Conservation (phyloP, 768 basidiomycete genomes). For the Brasilioporus rufonigricans region DNA sequence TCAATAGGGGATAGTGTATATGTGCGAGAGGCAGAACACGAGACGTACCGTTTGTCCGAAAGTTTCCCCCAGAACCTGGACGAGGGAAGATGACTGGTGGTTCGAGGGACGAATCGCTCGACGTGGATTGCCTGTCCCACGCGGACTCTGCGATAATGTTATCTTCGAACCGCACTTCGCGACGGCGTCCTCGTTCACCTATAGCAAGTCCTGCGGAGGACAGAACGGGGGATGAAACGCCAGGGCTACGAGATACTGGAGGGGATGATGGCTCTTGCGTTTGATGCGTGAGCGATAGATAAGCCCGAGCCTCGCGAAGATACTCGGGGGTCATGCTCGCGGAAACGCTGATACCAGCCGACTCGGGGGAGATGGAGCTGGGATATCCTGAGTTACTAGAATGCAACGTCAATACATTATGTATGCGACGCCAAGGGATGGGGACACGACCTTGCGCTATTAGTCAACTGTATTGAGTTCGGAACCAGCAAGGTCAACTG, state of each 20-base stretch:
- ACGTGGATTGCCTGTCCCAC: slow-evolving; percentile 32
- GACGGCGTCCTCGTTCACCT: slow-evolving; percentile 28
- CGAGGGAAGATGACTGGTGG: slow-evolving; percentile 19
- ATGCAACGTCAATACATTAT: slow-evolving; percentile 2
- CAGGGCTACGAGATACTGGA: slow-evolving; percentile 19
- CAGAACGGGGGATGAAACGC: slow-evolving; percentile 26
- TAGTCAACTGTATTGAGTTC: slow-evolving; percentile 7
- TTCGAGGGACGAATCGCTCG: slow-evolving; percentile 30
- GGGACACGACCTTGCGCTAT: slow-evolving; percentile 15
- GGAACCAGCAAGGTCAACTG: slow-evolving; percentile 31
- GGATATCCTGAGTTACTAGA: slow-evolving; percentile 25
- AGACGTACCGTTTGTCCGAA: slow-evolving; percentile 23
- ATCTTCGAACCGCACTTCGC: slow-evolving; percentile 34
- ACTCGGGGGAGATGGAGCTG: slow-evolving; percentile 34
- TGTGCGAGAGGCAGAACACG: background rate
- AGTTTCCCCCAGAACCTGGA: slow-evolving; percentile 1
- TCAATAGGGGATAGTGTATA: background rate
- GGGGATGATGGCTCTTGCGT: slow-evolving; percentile 10
- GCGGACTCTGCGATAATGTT: slow-evolving; percentile 29
- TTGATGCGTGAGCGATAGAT: slow-evolving; percentile 30
- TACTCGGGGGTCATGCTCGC: slow-evolving; percentile 34
- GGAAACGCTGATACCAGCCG: slow-evolving; percentile 30
- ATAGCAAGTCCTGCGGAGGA: slow-evolving; percentile 31
- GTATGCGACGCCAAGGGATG: background rate
- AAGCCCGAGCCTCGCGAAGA: slow-evolving; percentile 33